Base-by-base conservation (phyloP, 2,329 filamentous ascomycete genomes). In the Xylaria sp. region DNA sequence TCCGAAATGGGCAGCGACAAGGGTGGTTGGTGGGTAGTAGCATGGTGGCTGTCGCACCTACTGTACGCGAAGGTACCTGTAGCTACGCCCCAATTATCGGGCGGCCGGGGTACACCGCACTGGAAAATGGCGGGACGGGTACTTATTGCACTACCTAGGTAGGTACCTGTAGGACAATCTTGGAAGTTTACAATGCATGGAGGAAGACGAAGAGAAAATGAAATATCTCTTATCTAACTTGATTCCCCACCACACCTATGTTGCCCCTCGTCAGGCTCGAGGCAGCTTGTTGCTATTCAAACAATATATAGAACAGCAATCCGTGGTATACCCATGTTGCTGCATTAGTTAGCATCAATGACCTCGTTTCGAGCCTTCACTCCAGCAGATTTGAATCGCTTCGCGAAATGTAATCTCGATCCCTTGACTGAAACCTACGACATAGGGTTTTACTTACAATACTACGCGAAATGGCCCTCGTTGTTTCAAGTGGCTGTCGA, bases 351-450 rank as follows among this genome's bases (percentile, higher is more conserved):
- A 9, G 7, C 61, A 74, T 70, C 54, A 97, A 97, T 97, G 94
- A 91, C 92, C 65, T 92, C 92, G 64, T 92, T 98, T 78, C 91
- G 94, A 62, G 90, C 92, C 74, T 97, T 98, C 85, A 89, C 88
- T 70, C 91, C 94, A 2, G 87, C 89, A 74, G 96, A 99, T 81
- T 87, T 98, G 71, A 90, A 97, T 82, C 91, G 91, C 74, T 91
- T 98, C 81, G 97, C 97, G 74, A 91, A 94, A 73, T 97, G 94
- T 82, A 99, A 99, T 79, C 90, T 99, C 71, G 96, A 99, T 79
- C 93, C 93, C 50, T 87, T 98, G 71, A 98, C 96, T n/a, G 96
- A 99, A 84, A 98, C 97, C 66, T 99, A 98, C 84, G 94, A 97
- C 80, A 88, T 97, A 73, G 89, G 90, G 71, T 99, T 98, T 84